Evolutionary conservation across 345 rosid species (phyloP).

Genomic region (Orychophragmus violaceus): DNA sequence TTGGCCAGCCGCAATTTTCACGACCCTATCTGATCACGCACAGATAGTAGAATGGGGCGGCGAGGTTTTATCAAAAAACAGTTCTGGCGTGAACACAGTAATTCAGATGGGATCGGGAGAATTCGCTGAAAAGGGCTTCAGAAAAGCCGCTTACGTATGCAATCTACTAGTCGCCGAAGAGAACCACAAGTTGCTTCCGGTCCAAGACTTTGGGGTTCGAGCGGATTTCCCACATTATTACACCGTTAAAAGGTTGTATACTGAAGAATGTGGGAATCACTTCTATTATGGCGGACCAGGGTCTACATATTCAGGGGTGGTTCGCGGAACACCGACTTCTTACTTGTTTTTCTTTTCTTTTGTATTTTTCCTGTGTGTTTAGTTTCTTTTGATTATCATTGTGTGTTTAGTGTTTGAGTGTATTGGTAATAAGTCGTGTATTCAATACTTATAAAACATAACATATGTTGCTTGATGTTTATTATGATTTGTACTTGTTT

Average conservation of each 20-base stretch:
- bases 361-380: not conserved
- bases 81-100: not conserved
- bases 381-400: not conserved
- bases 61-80: not conserved
- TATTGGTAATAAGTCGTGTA: not conserved
- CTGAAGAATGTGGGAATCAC: not conserved
- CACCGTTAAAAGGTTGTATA: not conserved
- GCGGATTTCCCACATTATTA: not conserved
- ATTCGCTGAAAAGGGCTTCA: not conserved
- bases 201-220: not conserved
- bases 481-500: too few relatives aligned
- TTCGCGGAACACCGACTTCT: not conserved
- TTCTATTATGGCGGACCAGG: not conserved
- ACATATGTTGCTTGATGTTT: not conserved
- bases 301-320: not conserved
- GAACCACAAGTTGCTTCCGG: not conserved
- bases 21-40: not conserved
- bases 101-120: not conserved
- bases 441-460: not conserved
- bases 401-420: not conserved
- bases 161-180: not conserved
- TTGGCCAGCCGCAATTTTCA: not conserved
- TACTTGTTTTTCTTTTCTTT: not conserved
- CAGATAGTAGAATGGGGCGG: not conserved
- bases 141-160: not conserved